phyloP scores from a whole-genome alignment of 352 stramenopile species.

The Pythium phragmitis region DNA sequence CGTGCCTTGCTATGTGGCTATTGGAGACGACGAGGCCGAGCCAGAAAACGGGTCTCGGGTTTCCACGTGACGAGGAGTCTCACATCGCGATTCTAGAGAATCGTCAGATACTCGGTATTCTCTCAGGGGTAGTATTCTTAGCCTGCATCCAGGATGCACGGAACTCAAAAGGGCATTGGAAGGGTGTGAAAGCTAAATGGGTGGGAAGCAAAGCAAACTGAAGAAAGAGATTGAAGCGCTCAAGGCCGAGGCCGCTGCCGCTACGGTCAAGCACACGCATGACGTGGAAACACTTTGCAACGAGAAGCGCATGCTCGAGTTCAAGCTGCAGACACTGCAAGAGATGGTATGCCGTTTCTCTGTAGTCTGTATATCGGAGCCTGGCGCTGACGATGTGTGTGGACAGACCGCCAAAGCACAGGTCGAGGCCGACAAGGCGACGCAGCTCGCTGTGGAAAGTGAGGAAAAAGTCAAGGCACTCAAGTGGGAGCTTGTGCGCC shows the following conservation, averaged over 20 bases:
- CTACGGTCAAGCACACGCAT: constrained; percentile 35
- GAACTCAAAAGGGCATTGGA: background rate
- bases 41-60: too few relatives aligned
- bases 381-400: background rate
- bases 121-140: constrained; percentile 6
- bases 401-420: constrained; percentile 45
- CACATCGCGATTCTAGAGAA: too few relatives aligned
- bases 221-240: constrained; percentile 64
- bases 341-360: constrained; percentile 37
- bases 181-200: constrained; percentile 33
- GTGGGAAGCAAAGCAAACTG: constrained; percentile 48
- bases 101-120: too few relatives aligned
- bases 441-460: constrained; percentile 33
- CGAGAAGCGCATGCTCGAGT: constrained; percentile 58
- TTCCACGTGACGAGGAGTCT: too few relatives aligned
- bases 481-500: constrained; percentile 74
- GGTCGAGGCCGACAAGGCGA: constrained; percentile 49
- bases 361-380: background rate
- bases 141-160: background rate
- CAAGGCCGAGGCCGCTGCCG: constrained; percentile 33
- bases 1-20: too few relatives aligned
- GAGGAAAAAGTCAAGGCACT: constrained; percentile 71
- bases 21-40: too few relatives aligned
- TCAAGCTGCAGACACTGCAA: constrained; percentile 54
- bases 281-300: constrained; percentile 40